Conservation (phyloP, 345 rosid genomes). For the Moringa oleifera region DNA sequence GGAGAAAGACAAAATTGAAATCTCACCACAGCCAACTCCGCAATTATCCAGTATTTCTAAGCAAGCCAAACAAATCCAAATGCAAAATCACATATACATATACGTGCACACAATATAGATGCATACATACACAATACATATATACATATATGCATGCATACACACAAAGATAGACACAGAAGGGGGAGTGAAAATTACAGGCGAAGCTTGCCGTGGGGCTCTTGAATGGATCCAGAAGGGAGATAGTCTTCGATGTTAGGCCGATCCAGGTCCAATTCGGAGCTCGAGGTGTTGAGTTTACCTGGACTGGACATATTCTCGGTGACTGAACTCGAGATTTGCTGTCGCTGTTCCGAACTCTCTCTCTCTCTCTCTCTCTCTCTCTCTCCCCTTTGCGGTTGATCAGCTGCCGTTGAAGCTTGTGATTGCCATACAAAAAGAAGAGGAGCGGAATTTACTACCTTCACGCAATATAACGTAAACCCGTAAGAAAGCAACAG, state of each 20-base stretch:
- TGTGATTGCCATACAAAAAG: too few species aligned
- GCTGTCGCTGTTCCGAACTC: neutral
- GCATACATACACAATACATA: too few species aligned
- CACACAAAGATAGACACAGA: slow-evolving; percentile 1
- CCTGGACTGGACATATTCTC: slow-evolving; percentile 26
- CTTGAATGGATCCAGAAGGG: slow-evolving; percentile 78
- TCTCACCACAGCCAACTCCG: neutral
- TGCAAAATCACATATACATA: neutral
- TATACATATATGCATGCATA: slow-evolving; percentile 1
- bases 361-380: too few species aligned
- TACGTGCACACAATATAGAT: too few species aligned
- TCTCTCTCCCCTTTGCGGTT: too few species aligned
- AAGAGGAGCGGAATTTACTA: too few species aligned
- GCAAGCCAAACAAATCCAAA: neutral
- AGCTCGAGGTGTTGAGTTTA: slow-evolving; percentile 50
- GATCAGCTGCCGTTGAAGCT: too few species aligned
- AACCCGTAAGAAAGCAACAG: too few species aligned
- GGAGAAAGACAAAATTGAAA: neutral
- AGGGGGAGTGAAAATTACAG: slow-evolving; percentile 33
- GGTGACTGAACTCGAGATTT: slow-evolving; percentile 8
- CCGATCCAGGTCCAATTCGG: slow-evolving; percentile 80
- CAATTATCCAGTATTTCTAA: neutral
- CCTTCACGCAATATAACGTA: too few species aligned
- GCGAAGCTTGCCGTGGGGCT: slow-evolving; percentile 83
- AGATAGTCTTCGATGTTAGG: slow-evolving; percentile 96